A percentile compares a stretch with the other conserved stretches of the same genome.
phyloP scores from a whole-genome alignment of 2,329 filamentous ascomycete species.

The Scedosporium apiospermum region DNA sequence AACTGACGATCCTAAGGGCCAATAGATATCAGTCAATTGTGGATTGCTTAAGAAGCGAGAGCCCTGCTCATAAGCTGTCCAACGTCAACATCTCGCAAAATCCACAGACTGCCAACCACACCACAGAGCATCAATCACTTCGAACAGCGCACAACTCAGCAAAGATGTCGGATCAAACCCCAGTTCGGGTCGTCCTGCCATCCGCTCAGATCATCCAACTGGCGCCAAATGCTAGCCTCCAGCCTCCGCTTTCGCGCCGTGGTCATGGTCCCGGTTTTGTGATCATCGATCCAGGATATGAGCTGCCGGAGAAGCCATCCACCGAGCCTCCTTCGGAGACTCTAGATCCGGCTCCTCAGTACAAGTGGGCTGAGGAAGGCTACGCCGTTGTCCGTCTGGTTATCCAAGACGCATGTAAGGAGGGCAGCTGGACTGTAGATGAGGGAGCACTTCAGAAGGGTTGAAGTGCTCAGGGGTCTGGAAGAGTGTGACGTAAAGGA shows the following conservation, averaged over 20 bases:
- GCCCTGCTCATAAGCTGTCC: no score
- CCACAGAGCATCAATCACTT: neutral
- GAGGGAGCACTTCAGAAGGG: conserved; percentile 9
- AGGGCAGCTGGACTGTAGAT: neutral
- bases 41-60: no score
- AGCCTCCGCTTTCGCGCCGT: conserved; percentile 19
- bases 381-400: conserved; percentile 18
- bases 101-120: neutral
- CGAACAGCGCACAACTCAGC: neutral
- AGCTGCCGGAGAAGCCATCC: neutral
- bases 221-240: conserved; percentile 9
- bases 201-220: neutral
- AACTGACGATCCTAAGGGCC: no score
- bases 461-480: conserved; percentile 13
- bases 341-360: conserved; percentile 15
- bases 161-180: neutral
- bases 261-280: conserved; percentile 24
- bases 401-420: neutral
- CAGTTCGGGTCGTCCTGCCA: neutral
- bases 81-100: no score
- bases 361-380: conserved; percentile 28
- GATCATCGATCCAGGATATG: conserved; percentile 14
- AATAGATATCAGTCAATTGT: no score
- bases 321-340: conserved; percentile 7
- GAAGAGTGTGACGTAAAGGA: conserved; percentile 25